These are phyloP conservation scores for Neonectria neomacrospora DNA, from an alignment of 2,329 filamentous ascomycete species.

Conservation along the genomic window DNA sequence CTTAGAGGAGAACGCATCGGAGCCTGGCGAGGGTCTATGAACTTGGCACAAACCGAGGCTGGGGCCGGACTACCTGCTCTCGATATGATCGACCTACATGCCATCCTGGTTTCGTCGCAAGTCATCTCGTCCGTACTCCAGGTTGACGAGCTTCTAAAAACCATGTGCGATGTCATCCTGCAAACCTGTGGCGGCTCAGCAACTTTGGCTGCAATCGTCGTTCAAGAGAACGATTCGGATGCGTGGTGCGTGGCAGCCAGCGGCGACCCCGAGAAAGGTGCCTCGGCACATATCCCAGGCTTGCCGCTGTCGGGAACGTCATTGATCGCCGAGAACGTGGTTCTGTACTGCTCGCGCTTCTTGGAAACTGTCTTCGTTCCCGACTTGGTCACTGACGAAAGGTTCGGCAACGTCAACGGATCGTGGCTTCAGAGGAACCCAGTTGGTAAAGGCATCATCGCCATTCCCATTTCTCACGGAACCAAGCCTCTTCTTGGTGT, in stretches of 20 bases:
- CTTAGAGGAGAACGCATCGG: constrained; percentile 68
- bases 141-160: constrained; percentile 79
- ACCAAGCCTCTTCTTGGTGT: constrained; percentile 76
- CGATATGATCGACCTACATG: constrained; percentile 85
- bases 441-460: constrained; percentile 78
- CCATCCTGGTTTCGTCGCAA: constrained; percentile 82
- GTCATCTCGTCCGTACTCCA: constrained; percentile 82
- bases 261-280: constrained; percentile 75
- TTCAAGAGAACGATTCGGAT: constrained; percentile 72
- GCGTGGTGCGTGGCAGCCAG: constrained; percentile 80
- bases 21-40: constrained; percentile 71
- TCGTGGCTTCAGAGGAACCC: constrained; percentile 76
- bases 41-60: constrained; percentile 61
- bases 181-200: constrained; percentile 79
- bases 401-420: constrained; percentile 79
- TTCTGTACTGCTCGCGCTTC: constrained; percentile 81
- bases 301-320: constrained; percentile 73
- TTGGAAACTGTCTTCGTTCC: constrained; percentile 79
- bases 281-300: constrained; percentile 72
- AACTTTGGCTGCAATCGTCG: constrained; percentile 77
- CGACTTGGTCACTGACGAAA: constrained; percentile 78
- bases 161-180: constrained; percentile 84
- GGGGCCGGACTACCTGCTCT: constrained; percentile 75
- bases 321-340: constrained; percentile 79
- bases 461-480: constrained; percentile 82